Conservation (phyloP, 768 basidiomycete species). For the Calocybe gangraenosa region DNA sequence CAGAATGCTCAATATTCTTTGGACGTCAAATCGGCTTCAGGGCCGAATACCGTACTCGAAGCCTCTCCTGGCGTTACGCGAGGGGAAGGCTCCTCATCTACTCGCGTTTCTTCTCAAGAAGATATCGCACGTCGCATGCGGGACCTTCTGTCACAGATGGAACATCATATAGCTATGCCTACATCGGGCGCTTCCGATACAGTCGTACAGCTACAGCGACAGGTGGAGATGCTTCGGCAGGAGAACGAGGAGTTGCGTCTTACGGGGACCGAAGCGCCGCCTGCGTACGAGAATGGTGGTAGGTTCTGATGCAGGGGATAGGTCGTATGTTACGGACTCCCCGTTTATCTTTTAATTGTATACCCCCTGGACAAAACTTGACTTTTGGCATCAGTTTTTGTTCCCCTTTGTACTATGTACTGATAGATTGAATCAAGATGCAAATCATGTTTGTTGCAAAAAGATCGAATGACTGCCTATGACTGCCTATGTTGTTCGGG, state of each 20-base stretch:
- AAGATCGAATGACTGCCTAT: no score
- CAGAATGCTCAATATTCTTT: background rate
- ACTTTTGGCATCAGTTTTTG: no score
- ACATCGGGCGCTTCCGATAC: background rate
- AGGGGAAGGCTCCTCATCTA: background rate
- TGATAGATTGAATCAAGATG: no score
- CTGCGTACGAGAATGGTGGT: slow-evolving; percentile 6
- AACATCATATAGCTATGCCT: slow-evolving; percentile 2
- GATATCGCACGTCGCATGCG: slow-evolving; percentile 10
- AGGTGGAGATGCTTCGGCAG: slow-evolving; percentile 9
- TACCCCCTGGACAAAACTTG: no score
- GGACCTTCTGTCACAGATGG: slow-evolving; percentile 8
- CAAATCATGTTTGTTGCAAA: no score
- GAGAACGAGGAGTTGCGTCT: slow-evolving; percentile 10
- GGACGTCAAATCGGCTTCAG: slow-evolving; percentile 5
- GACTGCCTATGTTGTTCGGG: no score
- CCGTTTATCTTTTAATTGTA: background rate
- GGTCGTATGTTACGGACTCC: background rate
- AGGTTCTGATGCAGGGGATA: slow-evolving; percentile 1
- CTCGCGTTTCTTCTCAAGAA: background rate
- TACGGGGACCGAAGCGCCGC: slow-evolving; percentile 5
- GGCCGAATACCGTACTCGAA: background rate
- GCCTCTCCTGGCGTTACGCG: background rate
- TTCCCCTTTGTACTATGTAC: no score
- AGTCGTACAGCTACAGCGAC: slow-evolving; percentile 6